A percentile compares a stretch with the other conserved stretches of the same genome.
Evolutionary conservation across 2,329 filamentous ascomycete genomes (phyloP).

Genomic region (Geoglossum cookeanum): DNA sequence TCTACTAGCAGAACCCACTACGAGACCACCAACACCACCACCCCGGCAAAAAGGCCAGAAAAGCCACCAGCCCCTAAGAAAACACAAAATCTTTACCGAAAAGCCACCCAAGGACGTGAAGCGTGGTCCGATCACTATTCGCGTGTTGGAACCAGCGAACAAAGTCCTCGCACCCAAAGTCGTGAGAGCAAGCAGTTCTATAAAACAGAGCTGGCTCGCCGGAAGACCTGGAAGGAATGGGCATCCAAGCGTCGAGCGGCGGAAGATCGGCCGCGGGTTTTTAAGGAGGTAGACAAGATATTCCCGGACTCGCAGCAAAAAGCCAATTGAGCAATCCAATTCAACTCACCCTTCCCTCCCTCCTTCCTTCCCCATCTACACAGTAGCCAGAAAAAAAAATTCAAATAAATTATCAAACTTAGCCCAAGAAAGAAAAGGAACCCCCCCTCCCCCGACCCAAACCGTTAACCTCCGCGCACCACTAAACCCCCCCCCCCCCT

Average conservation of each 20-base stretch:
- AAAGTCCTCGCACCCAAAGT: slow-evolving; percentile 26
- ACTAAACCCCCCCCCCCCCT: no score
- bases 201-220: slow-evolving; percentile 23
- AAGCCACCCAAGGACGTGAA: slow-evolving; percentile 31
- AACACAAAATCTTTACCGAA: slow-evolving; percentile 30
- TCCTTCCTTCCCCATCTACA: no score
- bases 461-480: no score
- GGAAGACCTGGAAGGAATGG: slow-evolving; percentile 11
- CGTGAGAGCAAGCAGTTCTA: slow-evolving; percentile 20
- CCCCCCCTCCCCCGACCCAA: no score
- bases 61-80: slow-evolving; percentile 19
- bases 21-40: slow-evolving; percentile 26
- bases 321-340: no score
- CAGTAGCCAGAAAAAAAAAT: no score
- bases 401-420: no score
- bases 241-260: not conserved
- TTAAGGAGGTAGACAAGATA: not conserved
- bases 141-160: slow-evolving; percentile 26
- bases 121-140: slow-evolving; percentile 28
- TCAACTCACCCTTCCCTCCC: no score
- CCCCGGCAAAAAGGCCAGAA: slow-evolving; percentile 14
- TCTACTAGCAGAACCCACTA: slow-evolving; percentile 26
- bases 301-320: not conserved
- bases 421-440: no score
- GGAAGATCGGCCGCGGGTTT: slow-evolving; percentile 4